These are phyloP conservation scores for Symbiodinium pilosum DNA, from an alignment of 73 alveolate species.

Conservation along the genomic window DNA sequence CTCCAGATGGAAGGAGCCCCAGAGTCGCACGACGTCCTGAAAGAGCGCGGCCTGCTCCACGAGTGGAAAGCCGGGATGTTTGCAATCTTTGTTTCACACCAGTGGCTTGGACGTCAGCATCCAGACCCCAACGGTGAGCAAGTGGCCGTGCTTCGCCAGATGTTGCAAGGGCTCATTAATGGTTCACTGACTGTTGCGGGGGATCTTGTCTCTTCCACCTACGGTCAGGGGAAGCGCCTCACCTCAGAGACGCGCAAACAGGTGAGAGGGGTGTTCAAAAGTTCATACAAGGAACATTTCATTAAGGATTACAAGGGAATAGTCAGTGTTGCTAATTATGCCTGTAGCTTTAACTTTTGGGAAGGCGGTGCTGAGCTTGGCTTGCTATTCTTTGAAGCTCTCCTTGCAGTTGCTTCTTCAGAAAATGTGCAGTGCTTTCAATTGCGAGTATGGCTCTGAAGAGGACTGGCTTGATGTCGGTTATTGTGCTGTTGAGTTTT, in stretches of 20 bases:
- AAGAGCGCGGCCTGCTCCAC: conserved; percentile 1
- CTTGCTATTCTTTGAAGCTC: no score
- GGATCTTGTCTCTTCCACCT: not conserved
- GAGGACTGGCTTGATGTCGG: no score
- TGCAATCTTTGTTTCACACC: conserved; percentile 32
- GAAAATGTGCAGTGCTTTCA: no score
- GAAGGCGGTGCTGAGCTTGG: no score
- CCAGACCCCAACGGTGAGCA: conserved; percentile 45
- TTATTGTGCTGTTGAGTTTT: no score
- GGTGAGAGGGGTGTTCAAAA: no score
- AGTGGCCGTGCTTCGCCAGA: not conserved
- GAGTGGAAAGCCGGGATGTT: not conserved
- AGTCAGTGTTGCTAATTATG: no score
- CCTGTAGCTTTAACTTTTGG: no score
- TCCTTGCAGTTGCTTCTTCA: no score
- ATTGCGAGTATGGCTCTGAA: no score
- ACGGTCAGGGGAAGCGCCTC: not conserved
- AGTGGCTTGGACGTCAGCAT: conserved; percentile 41
- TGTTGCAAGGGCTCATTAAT: not conserved
- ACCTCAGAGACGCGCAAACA: not conserved
- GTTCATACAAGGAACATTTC: no score
- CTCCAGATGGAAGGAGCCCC: not conserved
- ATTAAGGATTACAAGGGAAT: no score
- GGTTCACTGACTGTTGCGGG: not conserved
- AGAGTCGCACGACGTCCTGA: not conserved